Percentiles rank a stretch among this genome's conserved stretches.
Evolutionary conservation across 805 yeast genomes (phyloP).

Genomic region (Ascoidea asiatica): DNA sequence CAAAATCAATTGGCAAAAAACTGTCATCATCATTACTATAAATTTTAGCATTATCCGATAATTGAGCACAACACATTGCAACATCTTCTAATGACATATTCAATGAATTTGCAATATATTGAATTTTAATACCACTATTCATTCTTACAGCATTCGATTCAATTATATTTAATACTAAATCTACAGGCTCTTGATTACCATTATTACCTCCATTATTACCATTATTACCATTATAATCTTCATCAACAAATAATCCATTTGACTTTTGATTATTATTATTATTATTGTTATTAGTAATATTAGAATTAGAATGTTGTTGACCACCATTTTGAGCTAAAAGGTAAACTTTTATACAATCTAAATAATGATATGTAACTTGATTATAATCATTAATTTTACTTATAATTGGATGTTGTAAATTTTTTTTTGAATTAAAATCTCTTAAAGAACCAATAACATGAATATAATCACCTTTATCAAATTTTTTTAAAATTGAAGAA

Average conservation of each 20-base stretch:
- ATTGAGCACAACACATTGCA: neutral
- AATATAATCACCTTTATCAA: slow-evolving; percentile 41
- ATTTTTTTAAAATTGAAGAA: slow-evolving; percentile 21
- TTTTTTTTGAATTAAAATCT: slow-evolving; percentile 51
- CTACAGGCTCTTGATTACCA: too few species aligned
- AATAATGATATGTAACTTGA: slow-evolving; percentile 52
- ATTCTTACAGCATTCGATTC: slow-evolving; percentile 37
- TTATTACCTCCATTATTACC: too few species aligned
- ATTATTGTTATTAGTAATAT: slow-evolving; percentile 14
- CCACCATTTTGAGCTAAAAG: slow-evolving; percentile 39
- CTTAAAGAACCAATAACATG: slow-evolving; percentile 41
- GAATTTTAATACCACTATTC: slow-evolving; percentile 69
- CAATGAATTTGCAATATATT: slow-evolving; percentile 44
- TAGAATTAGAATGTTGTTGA: slow-evolving; percentile 9
- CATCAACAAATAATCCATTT: too few species aligned
- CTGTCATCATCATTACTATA: slow-evolving; percentile 61
- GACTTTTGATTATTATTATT: slow-evolving; percentile 13
- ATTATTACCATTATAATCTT: too few species aligned
- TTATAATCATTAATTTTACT: slow-evolving; percentile 48
- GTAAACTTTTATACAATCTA: slow-evolving; percentile 48
- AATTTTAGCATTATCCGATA: slow-evolving; percentile 45
- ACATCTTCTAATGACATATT: slow-evolving; percentile 35
- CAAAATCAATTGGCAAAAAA: too few species aligned
- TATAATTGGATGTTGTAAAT: slow-evolving; percentile 49
- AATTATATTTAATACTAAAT: slow-evolving; percentile 33